These are phyloP conservation scores for Ophiostoma himal-ulmi DNA, from an alignment of 2,329 filamentous ascomycete genomes.

Conservation along the genomic window DNA sequence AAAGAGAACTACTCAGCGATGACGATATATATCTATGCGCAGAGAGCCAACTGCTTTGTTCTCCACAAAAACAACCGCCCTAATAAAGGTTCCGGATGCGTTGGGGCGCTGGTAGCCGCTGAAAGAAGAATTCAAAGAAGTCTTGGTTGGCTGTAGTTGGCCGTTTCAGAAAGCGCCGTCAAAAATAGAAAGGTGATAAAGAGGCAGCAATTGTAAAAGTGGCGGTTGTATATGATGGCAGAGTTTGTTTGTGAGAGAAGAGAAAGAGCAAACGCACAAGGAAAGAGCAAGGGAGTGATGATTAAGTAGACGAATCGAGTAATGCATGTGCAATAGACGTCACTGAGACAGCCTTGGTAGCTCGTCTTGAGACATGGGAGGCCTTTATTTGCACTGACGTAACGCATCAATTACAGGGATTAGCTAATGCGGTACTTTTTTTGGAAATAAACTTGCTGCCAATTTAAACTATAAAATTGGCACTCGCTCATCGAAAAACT, in stretches of 20 bases:
- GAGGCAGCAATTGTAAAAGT: not conserved
- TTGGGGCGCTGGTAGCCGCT: slow-evolving; percentile 21
- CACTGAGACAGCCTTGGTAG: slow-evolving; percentile 4
- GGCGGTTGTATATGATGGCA: not conserved
- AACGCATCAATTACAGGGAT: not conserved
- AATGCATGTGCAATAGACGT: not conserved
- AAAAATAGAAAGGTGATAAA: not conserved
- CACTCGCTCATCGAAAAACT: not conserved
- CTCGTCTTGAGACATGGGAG: slow-evolving; percentile 18
- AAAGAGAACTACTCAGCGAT: not conserved
- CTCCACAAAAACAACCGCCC: slow-evolving; percentile 12
- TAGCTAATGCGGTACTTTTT: slow-evolving; percentile 1
- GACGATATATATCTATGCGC: not conserved
- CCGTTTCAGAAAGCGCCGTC: slow-evolving; percentile 26
- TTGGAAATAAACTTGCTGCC: slow-evolving; percentile 10
- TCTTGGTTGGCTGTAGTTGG: slow-evolving; percentile 20
- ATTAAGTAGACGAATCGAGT: not conserved
- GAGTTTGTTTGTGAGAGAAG: not conserved
- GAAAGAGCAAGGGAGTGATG: not conserved
- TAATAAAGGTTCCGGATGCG: slow-evolving; percentile 18
- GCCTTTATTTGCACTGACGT: slow-evolving; percentile 17
- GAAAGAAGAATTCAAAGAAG: slow-evolving; percentile 8
- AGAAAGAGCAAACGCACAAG: not conserved
- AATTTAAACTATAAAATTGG: not conserved
- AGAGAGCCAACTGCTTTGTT: slow-evolving; percentile 18